Conservation (phyloP, 345 rosid genomes). For the Aquilaria malaccensis region DNA sequence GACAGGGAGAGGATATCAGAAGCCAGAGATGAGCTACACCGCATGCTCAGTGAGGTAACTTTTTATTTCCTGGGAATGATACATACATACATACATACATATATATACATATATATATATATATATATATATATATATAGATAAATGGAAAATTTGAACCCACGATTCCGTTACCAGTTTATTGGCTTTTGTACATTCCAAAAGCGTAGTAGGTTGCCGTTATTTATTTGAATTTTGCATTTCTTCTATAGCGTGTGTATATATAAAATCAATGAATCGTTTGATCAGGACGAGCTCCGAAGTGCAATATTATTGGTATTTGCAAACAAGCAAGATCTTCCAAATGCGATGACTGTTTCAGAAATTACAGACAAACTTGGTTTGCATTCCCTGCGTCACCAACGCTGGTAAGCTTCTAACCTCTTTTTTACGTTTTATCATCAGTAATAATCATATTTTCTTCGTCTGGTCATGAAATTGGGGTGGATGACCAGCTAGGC, state of each 20-base stretch:
- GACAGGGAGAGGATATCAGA: conserved; percentile 51
- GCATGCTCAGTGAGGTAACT: conserved; percentile 52
- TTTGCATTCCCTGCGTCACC: conserved; percentile 52
- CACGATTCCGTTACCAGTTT: neutral
- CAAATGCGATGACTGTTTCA: conserved; percentile 49
- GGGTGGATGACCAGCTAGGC: no score
- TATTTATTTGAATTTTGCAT: neutral
- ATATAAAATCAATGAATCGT: no score
- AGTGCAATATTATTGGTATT: conserved; percentile 50
- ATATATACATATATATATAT: neutral
- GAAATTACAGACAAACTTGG: conserved; percentile 66
- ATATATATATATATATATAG: neutral
- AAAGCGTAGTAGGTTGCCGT: neutral
- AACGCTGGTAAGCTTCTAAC: conserved; percentile 36
- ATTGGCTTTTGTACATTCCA: neutral
- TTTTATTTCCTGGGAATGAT: neutral
- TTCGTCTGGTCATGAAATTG: no score
- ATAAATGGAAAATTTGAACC: neutral
- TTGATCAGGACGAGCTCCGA: conserved; percentile 39
- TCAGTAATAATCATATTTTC: neutral
- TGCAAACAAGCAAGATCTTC: conserved; percentile 71
- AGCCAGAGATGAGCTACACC: conserved; percentile 56
- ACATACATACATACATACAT: neutral
- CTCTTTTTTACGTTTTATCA: neutral
- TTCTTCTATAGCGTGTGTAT: neutral